Conservation (phyloP, 352 stramenopile genomes). For the Pythium chondricola region DNA sequence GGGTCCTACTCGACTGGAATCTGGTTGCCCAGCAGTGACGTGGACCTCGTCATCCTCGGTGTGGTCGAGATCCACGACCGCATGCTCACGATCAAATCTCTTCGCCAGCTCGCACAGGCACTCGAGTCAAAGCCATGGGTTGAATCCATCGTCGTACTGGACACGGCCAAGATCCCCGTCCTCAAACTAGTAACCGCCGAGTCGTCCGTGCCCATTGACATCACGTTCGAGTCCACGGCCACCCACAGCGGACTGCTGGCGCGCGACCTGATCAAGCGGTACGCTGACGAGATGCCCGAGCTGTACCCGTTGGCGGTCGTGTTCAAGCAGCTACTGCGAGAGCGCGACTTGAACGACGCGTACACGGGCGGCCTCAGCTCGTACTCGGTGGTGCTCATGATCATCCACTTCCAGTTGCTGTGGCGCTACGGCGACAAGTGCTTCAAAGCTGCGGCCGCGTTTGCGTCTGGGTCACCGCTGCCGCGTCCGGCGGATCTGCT, state of each 20-base stretch:
- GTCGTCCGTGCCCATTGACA: constrained; percentile 77
- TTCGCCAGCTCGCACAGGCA: constrained; percentile 47
- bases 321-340: constrained; percentile 87
- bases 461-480: constrained; percentile 16
- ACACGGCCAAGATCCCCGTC: constrained; percentile 79
- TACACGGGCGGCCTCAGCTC: constrained; percentile 89
- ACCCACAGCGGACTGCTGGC: constrained; percentile 80
- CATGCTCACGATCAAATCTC: constrained; percentile 43
- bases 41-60: constrained; percentile 75
- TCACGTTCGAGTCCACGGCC: constrained; percentile 77
- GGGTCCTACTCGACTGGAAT: constrained; percentile 84
- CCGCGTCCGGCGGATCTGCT: constrained; percentile 17
- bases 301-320: constrained; percentile 87
- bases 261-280: constrained; percentile 79
- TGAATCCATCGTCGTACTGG: constrained; percentile 72
- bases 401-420: constrained; percentile 82
- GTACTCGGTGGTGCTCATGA: constrained; percentile 92
- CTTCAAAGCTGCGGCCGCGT: constrained; percentile 16
- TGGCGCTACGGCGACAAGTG: constrained; percentile 33
- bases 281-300: constrained; percentile 77
- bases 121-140: constrained; percentile 69
- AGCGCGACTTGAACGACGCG: constrained; percentile 87
- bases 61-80: constrained; percentile 64
- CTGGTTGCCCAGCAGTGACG: constrained; percentile 82
- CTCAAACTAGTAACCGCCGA: constrained; percentile 74